Conservation (phyloP, 208 protist species). For the Trypanosoma grayi region DNA sequence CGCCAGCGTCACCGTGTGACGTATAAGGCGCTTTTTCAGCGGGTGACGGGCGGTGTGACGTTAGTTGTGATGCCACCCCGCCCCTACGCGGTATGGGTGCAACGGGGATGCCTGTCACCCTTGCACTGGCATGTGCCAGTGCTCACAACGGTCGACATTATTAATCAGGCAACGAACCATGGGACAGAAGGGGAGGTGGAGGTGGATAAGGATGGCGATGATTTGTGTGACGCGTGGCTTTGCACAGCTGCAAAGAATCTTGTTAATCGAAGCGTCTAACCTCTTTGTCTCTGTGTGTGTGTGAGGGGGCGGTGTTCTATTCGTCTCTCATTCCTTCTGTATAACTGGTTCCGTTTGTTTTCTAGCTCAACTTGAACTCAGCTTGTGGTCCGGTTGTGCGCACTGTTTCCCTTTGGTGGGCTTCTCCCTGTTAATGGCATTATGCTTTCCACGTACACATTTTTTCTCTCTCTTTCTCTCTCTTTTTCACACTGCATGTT, state of each 20-base stretch:
- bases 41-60: slow-evolving; percentile 21
- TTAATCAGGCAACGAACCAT: slow-evolving; percentile 78
- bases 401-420: too few species aligned
- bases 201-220: slow-evolving; percentile 79
- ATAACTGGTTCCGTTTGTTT: background rate
- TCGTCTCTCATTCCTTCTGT: background rate
- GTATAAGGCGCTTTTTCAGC: slow-evolving; percentile 62
- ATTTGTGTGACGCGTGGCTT: slow-evolving; percentile 74
- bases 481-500: background rate
- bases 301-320: background rate
- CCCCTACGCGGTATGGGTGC: slow-evolving; percentile 77
- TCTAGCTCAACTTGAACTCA: slow-evolving; percentile 1
- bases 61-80: slow-evolving; percentile 41
- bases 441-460: background rate
- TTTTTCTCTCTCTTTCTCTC: background rate
- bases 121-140: slow-evolving; percentile 84
- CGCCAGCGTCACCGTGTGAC: slow-evolving; percentile 80
- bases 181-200: slow-evolving; percentile 42
- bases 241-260: slow-evolving; percentile 42
- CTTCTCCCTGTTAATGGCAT: too few species aligned
- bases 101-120: slow-evolving; percentile 29
- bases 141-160: slow-evolving; percentile 38
- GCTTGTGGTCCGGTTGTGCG: too few species aligned
- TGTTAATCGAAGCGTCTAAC: slow-evolving; percentile 15
- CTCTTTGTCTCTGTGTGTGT: slow-evolving; percentile 3